Evolutionary conservation across 306 rosid species (phyloP).

Genomic region (Gynostemma pentaphyllum): DNA sequence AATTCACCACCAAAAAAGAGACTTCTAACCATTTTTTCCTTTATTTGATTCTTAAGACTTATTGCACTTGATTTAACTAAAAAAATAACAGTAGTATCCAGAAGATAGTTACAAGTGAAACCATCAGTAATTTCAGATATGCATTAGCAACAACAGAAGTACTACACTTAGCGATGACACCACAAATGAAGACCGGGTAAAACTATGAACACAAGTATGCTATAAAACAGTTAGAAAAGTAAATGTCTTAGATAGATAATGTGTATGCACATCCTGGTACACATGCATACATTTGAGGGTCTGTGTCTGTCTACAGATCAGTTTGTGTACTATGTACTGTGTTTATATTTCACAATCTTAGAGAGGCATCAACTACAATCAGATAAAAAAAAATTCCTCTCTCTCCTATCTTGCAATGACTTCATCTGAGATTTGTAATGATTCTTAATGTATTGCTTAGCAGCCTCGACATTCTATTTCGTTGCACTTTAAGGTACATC

Average conservation of each 20-base stretch:
- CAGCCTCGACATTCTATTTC: conserved; percentile 64
- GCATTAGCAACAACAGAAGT: neutral
- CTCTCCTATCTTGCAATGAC: conserved; percentile 71
- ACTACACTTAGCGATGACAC: neutral
- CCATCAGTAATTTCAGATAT: neutral
- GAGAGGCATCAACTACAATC: neutral
- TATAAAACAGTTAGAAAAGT: neutral
- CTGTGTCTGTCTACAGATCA: neutral
- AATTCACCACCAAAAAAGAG: neutral
- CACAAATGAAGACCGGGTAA: neutral
- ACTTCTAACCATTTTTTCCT: neutral
- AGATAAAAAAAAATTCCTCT: conserved; percentile 37
- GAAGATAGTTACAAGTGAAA: neutral
- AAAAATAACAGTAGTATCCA: neutral
- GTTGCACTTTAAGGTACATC: conserved; percentile 49
- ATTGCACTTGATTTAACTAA: neutral
- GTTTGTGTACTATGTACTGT: neutral
- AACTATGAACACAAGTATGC: neutral
- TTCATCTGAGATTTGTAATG: conserved; percentile 79
- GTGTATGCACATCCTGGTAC: neutral
- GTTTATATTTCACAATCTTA: neutral
- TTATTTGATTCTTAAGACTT: neutral
- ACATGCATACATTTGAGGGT: neutral
- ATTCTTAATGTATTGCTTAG: conserved; percentile 79
- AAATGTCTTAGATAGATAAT: neutral